These are phyloP conservation scores for Prunus fruticosa DNA, from an alignment of 306 rosid species.

Conservation along the genomic window DNA sequence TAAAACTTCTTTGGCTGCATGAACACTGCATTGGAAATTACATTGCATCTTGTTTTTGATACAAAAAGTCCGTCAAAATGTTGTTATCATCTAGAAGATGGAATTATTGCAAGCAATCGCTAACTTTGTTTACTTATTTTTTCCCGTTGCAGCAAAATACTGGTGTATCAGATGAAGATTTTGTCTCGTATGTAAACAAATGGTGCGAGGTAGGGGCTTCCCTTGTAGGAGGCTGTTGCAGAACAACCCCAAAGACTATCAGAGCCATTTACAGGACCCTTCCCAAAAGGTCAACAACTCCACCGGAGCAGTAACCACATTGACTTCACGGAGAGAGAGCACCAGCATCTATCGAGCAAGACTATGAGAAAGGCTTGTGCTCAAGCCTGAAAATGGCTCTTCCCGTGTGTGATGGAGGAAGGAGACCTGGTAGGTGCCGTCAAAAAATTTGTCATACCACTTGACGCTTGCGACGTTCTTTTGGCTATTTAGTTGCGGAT, in stretches of 20 bases:
- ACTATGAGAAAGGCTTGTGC: background rate
- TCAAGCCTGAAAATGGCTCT: background rate
- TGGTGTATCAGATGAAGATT: conserved; percentile 59
- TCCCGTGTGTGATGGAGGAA: background rate
- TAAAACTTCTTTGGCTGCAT: conserved; percentile 11
- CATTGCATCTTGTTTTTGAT: background rate
- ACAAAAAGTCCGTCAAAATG: background rate
- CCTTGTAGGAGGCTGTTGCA: conserved; percentile 91
- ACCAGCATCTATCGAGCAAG: background rate
- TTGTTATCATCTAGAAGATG: background rate
- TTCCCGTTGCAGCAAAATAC: conserved; percentile 52
- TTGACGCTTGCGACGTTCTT: background rate
- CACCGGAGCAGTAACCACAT: background rate
- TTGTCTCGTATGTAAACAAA: conserved; percentile 61
- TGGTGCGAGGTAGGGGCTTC: conserved; percentile 90
- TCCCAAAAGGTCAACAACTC: conserved; percentile 13
- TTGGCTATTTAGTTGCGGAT: background rate
- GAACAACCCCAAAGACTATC: conserved; percentile 90
- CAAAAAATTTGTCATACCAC: background rate
- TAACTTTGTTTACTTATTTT: background rate
- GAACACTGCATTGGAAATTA: background rate
- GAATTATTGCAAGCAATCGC: background rate
- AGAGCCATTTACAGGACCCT: conserved; percentile 53
- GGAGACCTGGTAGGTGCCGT: background rate
- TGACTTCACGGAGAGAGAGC: background rate